Evolutionary conservation across 1,139 yeast genomes (phyloP).

Genomic region (Sugiyamaella novakii): DNA sequence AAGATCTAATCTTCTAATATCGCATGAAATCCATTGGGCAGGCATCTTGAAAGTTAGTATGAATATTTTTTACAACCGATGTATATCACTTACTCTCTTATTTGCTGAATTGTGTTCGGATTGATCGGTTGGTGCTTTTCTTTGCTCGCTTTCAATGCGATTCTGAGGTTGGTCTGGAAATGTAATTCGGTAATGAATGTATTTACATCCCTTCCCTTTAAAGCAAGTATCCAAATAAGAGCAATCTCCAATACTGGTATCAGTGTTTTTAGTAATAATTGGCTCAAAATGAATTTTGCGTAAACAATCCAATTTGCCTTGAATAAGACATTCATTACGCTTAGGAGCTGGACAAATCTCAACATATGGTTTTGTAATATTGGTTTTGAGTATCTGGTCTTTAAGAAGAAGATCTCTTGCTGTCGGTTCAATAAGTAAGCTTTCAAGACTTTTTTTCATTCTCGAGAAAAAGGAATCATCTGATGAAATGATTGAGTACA

Average conservation of each 20-base stretch:
- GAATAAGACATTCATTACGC: conserved; percentile 30
- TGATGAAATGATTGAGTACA: conserved; percentile 18
- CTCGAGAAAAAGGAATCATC: conserved; percentile 22
- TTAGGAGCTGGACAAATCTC: conserved; percentile 29
- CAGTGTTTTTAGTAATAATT: conserved; percentile 52
- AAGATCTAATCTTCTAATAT: conserved; percentile 72
- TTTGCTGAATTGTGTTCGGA: too few relatives aligned
- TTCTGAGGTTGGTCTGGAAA: conserved; percentile 36
- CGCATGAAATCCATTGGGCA: conserved; percentile 87
- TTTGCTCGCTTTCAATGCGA: too few relatives aligned
- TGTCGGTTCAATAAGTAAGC: conserved; percentile 25
- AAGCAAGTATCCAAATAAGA: conserved; percentile 94
- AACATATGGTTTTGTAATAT: conserved; percentile 25
- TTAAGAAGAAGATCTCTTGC: conserved; percentile 23
- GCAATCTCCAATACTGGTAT: conserved; percentile 79
- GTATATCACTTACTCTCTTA: conserved; percentile 6
- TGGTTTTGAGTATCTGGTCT: conserved; percentile 22
- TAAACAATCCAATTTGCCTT: conserved; percentile 39
- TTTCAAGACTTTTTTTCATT: conserved; percentile 23
- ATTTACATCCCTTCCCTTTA: conserved; percentile 76
- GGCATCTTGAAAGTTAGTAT: conserved; percentile 41
- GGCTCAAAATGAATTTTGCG: conserved; percentile 42
- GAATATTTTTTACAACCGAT: too few relatives aligned
- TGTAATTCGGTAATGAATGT: conserved; percentile 69
- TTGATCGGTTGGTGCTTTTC: too few relatives aligned